Evolutionary conservation across 495 filamentous ascomycete genomes (phyloP), one percentile per base, ranked within the genome.

Genomic region (Hyaloscypha hepaticicola): DNA sequence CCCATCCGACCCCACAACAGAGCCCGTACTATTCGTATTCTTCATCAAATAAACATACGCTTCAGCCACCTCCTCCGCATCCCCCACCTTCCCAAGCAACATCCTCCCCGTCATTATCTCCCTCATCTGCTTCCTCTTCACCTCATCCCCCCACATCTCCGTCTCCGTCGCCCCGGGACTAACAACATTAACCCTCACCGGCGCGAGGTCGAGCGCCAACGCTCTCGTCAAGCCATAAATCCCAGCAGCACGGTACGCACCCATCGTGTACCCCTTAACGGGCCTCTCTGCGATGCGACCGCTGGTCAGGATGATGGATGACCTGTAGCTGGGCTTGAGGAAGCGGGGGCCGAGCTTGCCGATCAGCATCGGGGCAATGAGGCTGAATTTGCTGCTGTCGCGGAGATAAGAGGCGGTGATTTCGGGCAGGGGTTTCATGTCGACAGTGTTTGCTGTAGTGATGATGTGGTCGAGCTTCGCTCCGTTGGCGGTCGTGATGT

Each of bases 1-100:
- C 31, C 65, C 61, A 59, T 64, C 27, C 1, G 16, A 60, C 12
- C 48, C 19, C 5, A 64, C 55, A 24, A 52, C 22, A 24, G 24
- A 55, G 16, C 83, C 85, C 8, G 82, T 85, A 12, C 69, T 73
- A 72, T 79, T 79, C 38, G 66, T 65, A 73, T 89, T 84, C 71
- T 80, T 83, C 84, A 90, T 83, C 3, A 82, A 72, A 71, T 82
- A 88, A 41, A 87, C 33, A 74, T 88, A 90, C 29, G 82, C 80
- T 78, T 90, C 85, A 0, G 81, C 87, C 2, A 85, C 77, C 74
- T 89, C 85, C 70, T 82, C 82, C 14, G 81, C 75, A 63, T 59
- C 63, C 0, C 77, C 88, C 31, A 82, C 65, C 65, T 72, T 72
- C 12, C 79, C 79, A 6, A 79, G 80, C 45, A 82, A 68, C 55